A percentile compares a stretch with the other conserved stretches of the same genome.
Conservation (phyloP, 129 eudicot species). For the Oenanthe sinensis region DNA sequence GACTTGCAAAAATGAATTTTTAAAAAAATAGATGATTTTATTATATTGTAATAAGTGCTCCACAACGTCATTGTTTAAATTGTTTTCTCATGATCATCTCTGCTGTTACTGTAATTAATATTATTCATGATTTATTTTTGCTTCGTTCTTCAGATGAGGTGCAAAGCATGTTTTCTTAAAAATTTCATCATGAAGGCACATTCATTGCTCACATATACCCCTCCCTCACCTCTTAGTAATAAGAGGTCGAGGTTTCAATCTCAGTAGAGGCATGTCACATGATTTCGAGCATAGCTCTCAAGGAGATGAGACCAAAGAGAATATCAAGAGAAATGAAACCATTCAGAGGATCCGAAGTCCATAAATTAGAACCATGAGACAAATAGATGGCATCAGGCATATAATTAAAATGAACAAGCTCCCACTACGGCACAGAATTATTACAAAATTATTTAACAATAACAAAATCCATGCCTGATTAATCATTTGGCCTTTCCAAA, state of each 20-base stretch:
- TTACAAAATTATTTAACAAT: not conserved
- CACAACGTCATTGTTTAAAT: conserved; percentile 1
- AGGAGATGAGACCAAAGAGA: not conserved
- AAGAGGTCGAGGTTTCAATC: not conserved
- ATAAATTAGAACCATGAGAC: not conserved
- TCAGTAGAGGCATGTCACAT: not conserved
- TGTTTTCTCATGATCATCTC: not conserved
- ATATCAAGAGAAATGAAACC: not conserved
- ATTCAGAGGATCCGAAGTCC: not conserved
- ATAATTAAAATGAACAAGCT: not conserved
- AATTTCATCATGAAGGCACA: not conserved
- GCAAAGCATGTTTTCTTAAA: not conserved
- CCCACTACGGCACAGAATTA: not conserved
- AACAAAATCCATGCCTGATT: not conserved
- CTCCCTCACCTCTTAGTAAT: not conserved
- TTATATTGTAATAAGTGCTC: not conserved
- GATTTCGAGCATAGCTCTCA: not conserved
- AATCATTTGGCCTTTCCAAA: not conserved
- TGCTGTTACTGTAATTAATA: not conserved
- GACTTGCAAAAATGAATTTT: not conserved
- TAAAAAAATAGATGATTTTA: not conserved
- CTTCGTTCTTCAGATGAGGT: not conserved
- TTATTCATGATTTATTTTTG: not conserved
- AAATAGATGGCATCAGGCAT: not conserved
- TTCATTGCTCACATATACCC: not conserved